A percentile compares a stretch with the other conserved stretches of the same genome.
phyloP scores from a whole-genome alignment of 176 grass and related monocot genomes.

The Lolium multiflorum region DNA sequence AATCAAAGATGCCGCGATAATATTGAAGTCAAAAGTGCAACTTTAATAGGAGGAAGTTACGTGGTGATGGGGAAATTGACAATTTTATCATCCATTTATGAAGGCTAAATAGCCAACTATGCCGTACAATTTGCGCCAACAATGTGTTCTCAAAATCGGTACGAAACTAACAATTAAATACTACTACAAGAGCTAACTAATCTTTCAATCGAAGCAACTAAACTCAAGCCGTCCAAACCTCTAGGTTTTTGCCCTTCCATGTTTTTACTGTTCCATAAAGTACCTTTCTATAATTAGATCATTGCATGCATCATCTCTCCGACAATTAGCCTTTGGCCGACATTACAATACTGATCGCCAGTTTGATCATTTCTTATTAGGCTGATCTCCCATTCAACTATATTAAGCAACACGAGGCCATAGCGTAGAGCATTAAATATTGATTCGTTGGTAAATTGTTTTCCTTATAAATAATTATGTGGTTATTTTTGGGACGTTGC shows the following conservation, averaged over 20 bases:
- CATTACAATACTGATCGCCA: conserved; percentile 30
- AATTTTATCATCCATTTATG: neutral
- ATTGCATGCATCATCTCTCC: conserved; percentile 24
- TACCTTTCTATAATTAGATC: conserved; percentile 21
- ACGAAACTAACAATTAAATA: neutral
- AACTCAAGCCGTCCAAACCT: conserved; percentile 40
- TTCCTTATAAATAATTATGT: neutral
- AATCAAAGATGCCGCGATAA: neutral
- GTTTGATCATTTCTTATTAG: conserved; percentile 28
- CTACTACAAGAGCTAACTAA: conserved; percentile 36
- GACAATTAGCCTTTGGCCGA: conserved; percentile 37
- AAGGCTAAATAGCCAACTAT: neutral
- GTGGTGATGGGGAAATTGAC: neutral
- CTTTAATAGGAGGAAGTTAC: neutral
- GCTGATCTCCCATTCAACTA: conserved; percentile 32
- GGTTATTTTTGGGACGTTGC: conserved; percentile 38
- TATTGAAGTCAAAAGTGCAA: neutral
- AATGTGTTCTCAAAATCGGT: conserved; percentile 33
- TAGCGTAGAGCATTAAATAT: neutral
- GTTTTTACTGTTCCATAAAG: conserved; percentile 10
- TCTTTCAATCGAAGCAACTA: conserved; percentile 36
- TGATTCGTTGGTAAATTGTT: neutral
- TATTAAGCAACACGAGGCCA: conserved; percentile 24
- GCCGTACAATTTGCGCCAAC: neutral
- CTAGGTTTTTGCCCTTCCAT: conserved; percentile 23